Evolutionary conservation across 345 rosid genomes (phyloP).

Genomic region (Gossypium stocksii): DNA sequence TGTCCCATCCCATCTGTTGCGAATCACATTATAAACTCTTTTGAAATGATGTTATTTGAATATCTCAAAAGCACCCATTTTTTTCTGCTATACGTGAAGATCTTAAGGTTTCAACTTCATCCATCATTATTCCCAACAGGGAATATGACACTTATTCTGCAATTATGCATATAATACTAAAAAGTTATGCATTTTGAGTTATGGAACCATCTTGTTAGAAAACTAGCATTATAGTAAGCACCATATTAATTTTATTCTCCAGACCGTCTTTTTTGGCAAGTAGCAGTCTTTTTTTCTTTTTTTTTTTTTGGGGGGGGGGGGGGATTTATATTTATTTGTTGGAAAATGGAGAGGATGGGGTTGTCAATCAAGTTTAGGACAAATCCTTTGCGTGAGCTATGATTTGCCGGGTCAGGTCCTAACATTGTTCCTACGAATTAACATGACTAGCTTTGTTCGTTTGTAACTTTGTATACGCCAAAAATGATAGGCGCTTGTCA

Average conservation of each 20-base stretch:
- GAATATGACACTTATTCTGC: neutral
- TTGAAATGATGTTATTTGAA: neutral
- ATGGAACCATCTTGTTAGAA: neutral
- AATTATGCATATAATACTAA: neutral
- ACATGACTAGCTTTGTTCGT: neutral
- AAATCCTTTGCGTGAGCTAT: neutral
- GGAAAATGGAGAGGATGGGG: neutral
- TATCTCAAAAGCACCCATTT: neutral
- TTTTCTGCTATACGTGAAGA: neutral
- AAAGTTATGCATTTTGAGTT: neutral
- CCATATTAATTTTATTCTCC: neutral
- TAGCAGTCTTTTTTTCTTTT: neutral
- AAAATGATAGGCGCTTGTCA: constrained; percentile 17
- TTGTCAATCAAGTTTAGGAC: neutral
- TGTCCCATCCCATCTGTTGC: neutral
- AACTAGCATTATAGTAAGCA: neutral
- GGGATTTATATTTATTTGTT: neutral
- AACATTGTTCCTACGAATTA: constrained; percentile 11
- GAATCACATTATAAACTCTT: neutral
- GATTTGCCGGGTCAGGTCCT: constrained; percentile 18
- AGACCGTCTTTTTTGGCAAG: neutral
- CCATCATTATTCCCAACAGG: neutral
- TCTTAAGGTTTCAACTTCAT: neutral
- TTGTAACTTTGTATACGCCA: constrained; percentile 2
- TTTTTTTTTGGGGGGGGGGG: no score